Evolutionary conservation across 1,284 basidiomycete genomes (phyloP).

Genomic region (Heterobasidion occidentale): DNA sequence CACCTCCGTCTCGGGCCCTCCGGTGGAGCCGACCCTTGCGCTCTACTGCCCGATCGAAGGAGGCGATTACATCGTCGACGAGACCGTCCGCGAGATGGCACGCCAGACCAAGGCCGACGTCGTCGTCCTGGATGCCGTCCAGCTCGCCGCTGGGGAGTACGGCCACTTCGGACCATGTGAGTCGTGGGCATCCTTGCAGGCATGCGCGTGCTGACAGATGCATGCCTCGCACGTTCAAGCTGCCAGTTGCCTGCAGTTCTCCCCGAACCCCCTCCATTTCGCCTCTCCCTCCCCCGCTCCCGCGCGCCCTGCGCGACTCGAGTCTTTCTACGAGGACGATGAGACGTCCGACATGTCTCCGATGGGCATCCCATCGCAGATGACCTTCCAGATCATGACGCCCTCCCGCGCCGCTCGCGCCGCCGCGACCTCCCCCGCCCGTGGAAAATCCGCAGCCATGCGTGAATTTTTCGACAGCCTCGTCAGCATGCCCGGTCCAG

Average conservation of each 20-base stretch:
- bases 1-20: slow-evolving; percentile 37
- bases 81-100: slow-evolving; percentile 71
- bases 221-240: slow-evolving; percentile 27
- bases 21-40: slow-evolving; percentile 68
- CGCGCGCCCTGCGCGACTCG: slow-evolving; percentile 14
- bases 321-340: slow-evolving; percentile 41
- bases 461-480: slow-evolving; percentile 70
- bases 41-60: slow-evolving; percentile 84
- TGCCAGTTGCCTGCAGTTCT: slow-evolving; percentile 55
- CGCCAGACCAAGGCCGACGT: slow-evolving; percentile 69
- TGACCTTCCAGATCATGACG: slow-evolving; percentile 57
- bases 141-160: slow-evolving; percentile 76
- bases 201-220: background rate
- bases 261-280: slow-evolving; percentile 68
- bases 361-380: slow-evolving; percentile 30
- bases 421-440: slow-evolving; percentile 10
- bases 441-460: slow-evolving; percentile 27
- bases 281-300: slow-evolving; percentile 24
- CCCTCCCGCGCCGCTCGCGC: slow-evolving; percentile 23
- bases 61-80: slow-evolving; percentile 70
- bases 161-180: slow-evolving; percentile 70
- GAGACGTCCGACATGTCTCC: slow-evolving; percentile 22
- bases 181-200: slow-evolving; percentile 5
- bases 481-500: slow-evolving; percentile 41
- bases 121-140: slow-evolving; percentile 71